These are phyloP conservation scores for Beauveria asiatica DNA, from an alignment of 2,329 filamentous ascomycete genomes.

Conservation along the genomic window DNA sequence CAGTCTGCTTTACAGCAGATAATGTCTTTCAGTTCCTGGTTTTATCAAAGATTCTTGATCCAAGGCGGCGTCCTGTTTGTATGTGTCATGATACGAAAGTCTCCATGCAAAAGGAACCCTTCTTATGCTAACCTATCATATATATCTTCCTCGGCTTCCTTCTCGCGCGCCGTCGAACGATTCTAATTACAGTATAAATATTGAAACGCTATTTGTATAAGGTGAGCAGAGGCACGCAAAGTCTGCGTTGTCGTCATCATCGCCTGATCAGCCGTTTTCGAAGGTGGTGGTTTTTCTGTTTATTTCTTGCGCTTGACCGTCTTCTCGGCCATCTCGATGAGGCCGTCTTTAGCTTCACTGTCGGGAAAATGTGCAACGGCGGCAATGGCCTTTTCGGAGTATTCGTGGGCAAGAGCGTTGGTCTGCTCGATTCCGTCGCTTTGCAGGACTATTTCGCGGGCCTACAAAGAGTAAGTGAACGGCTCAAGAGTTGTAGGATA, in stretches of 20 bases:
- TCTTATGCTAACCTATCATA: background rate
- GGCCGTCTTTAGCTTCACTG: constrained; percentile 86
- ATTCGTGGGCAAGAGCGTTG: constrained; percentile 79
- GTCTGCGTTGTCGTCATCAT: background rate
- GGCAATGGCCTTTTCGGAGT: constrained; percentile 76
- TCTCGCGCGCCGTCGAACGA: background rate
- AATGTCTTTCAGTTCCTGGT: background rate
- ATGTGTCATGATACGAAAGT: constrained; percentile 4
- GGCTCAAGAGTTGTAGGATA: background rate
- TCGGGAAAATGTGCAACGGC: constrained; percentile 81
- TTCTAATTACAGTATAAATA: constrained; percentile 2
- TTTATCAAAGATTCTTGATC: background rate
- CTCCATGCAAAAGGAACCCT: background rate
- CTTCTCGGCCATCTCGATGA: constrained; percentile 91
- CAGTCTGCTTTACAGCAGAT: background rate
- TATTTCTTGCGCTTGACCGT: constrained; percentile 83
- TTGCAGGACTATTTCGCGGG: constrained; percentile 71
- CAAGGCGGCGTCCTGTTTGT: background rate
- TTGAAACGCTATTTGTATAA: constrained; percentile 14
- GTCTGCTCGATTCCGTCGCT: constrained; percentile 91
- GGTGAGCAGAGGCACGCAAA: background rate
- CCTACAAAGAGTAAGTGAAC: constrained; percentile 41
- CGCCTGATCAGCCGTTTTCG: constrained; percentile 7
- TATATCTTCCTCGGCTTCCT: background rate
- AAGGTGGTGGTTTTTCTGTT: background rate